Evolutionary conservation across 495 filamentous ascomycete genomes (phyloP), one percentile per base, ranked within the genome.

Genomic region (Neurospora sp.): DNA sequence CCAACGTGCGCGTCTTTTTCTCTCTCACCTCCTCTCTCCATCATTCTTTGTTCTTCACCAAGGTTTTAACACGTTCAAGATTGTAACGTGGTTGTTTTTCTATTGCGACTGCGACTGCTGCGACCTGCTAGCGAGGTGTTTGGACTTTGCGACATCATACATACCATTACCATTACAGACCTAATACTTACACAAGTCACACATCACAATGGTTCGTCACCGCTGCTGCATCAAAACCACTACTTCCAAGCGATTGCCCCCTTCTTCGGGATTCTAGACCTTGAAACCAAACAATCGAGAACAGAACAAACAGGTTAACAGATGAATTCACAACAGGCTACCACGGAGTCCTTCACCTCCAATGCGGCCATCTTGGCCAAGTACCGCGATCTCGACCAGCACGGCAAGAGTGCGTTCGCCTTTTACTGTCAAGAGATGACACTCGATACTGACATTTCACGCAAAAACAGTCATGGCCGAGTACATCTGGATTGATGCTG

Each of bases 401-500:
- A 6, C 54, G 54, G 54, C 54, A 66, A 66, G 54, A 66, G 48
- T 59, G 20, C 48, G 41, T 42, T 12, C 40, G 40, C 12, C 40
- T 41, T 41, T 41, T 5, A 4, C 12, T 41, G 40, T 41, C 14
- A 41, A 37, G 5, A 37, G 4, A 38, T 38, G 37, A 38, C 5
- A 16, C 40, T 5, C 14, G 12, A 41, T 5, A 18, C 48, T 59
- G 48, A 59, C 20, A 59, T 12, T 48, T 59, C 7, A 20, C 8
- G 48, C 20, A 44, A 9, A 46, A 54, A 59, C 23, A 59, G 84
- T 93, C 77, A 91, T 93, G 71, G 71, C 71, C 35, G 94, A 97
- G 85, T 97, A 96, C 86, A 90, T 97, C 85, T 97, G 94, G 94
- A 94, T 97, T 79, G 94, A 97, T 82, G 84, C 90, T 75, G 79